A percentile compares a stretch with the other conserved stretches of the same genome.
phyloP scores from a whole-genome alignment of 345 rosid species.

The Linum lewisii region DNA sequence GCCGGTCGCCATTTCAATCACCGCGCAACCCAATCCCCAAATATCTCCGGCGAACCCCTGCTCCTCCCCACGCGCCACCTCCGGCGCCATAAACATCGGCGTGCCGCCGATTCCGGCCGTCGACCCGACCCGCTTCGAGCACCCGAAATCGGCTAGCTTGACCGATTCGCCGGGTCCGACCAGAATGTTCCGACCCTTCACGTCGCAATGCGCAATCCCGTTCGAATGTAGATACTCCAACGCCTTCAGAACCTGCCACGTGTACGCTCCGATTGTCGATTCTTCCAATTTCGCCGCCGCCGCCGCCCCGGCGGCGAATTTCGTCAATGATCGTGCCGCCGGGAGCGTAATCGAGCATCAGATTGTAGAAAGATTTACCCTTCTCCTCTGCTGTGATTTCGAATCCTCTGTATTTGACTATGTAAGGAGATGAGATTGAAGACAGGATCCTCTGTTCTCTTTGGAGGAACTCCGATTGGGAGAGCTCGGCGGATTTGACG shows the following conservation, averaged over 20 bases:
- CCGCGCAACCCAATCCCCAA: conserved; percentile 74
- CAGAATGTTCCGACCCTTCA: conserved; percentile 58
- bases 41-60: conserved; percentile 54
- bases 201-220: conserved; percentile 64
- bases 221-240: conserved; percentile 48
- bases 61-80: conserved; percentile 73
- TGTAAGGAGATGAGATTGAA: conserved; percentile 35
- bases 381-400: conserved; percentile 28
- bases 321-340: conserved; percentile 40
- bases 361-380: conserved; percentile 34
- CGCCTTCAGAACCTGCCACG: conserved; percentile 46
- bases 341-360: conserved; percentile 57
- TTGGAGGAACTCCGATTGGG: conserved; percentile 25
- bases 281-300: conserved; percentile 39
- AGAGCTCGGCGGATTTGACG: conserved; percentile 41
- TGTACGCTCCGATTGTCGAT: conserved; percentile 27
- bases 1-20: conserved; percentile 74
- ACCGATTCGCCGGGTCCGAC: conserved; percentile 33
- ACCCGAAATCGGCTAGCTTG: conserved; percentile 68
- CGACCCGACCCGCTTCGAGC: conserved; percentile 35
- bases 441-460: conserved; percentile 36
- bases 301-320: conserved; percentile 18
- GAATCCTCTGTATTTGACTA: conserved; percentile 59
- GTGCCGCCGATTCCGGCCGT: conserved; percentile 40
- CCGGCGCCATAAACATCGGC: conserved; percentile 75